phyloP scores from a whole-genome alignment of 805 yeast genomes.

The Schizosaccharomyces japonicus region DNA sequence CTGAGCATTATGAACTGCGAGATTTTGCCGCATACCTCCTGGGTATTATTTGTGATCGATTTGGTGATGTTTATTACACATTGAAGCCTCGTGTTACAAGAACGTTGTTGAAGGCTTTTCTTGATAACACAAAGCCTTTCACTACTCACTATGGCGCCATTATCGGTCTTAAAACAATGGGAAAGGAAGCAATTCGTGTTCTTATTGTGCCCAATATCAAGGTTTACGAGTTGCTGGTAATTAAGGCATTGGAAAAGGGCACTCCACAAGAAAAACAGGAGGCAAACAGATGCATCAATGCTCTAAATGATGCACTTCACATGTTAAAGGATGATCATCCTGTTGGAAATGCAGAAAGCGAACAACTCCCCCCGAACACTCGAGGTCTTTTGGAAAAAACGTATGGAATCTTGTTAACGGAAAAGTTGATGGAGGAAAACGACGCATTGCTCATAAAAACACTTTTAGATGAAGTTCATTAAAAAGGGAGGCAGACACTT shows the following conservation, averaged over 20 bases:
- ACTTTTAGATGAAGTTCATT: neutral
- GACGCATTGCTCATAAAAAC: neutral
- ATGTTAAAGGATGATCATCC: neutral
- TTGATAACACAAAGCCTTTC: slow-evolving; percentile 58
- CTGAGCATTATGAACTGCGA: slow-evolving; percentile 37
- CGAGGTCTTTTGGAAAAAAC: slow-evolving; percentile 2
- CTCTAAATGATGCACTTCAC: neutral
- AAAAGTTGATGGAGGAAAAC: neutral
- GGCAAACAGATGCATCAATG: neutral
- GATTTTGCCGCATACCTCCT: slow-evolving; percentile 71
- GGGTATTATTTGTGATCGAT: slow-evolving; percentile 51
- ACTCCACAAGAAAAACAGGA: neutral
- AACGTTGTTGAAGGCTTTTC: slow-evolving; percentile 70
- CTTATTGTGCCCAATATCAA: slow-evolving; percentile 62
- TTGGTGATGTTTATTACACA: slow-evolving; percentile 68
- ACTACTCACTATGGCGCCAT: slow-evolving; percentile 88
- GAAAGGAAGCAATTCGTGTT: slow-evolving; percentile 68
- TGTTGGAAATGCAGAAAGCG: neutral
- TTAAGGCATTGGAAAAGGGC: neutral
- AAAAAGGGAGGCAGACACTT: neutral
- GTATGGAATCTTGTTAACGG: neutral
- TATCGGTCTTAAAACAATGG: slow-evolving; percentile 60
- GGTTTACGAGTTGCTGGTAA: slow-evolving; percentile 4
- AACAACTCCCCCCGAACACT: neutral
- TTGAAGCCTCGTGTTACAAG: slow-evolving; percentile 83